Base-by-base conservation (phyloP, 345 rosid species). In the Aegle marmelos region DNA sequence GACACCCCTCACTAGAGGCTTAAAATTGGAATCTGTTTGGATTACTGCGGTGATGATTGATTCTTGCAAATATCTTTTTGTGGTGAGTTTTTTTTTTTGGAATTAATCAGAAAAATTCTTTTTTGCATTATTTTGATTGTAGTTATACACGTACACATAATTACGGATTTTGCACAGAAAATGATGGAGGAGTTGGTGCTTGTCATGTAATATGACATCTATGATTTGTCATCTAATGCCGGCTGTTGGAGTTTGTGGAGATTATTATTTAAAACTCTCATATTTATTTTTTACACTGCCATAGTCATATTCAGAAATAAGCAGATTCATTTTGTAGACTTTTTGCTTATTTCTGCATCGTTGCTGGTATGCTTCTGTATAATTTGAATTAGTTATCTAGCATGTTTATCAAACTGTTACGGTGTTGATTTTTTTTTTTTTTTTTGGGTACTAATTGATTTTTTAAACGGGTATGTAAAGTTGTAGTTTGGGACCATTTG, bases 191-290 rank as follows among this genome's bases (percentile, higher is more conserved):
- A 14, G 68, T 53, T 63, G 75, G 25, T 13, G 22, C 39, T 80
- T 82, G 82, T 79, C 80, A 71, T 61, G 50, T 78, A 64, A 31
- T 60, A 2, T 68, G 83, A 78, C 82, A 71, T 78, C 83, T 75
- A 66, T 85, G 56, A 41, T 68, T 33, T 78, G 78, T 84, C 76
- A 41, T 75, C 24, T 69, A 80, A 54, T 64, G 64, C 65, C 16
- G n/a, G 77, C 74, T 48, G 67, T 79, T 75, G 80, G 85, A 75
- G 79, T 60, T 78, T 37, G 78, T 60, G 58, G 65, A 74, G 68
- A 31, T 53, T 59, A 61, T 13, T 53, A 33, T 77, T 41, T 61
- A 34, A 8, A n/a, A 7, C 53, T 58, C n/a, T 58, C 34, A 34
- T 34, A 57, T 78, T 58, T 53, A 22, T 39, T 75, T 62, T 7